Evolutionary conservation across 768 basidiomycete species (phyloP), one percentile per base, ranked within the genome.

Genomic region (Multifurca ochricompacta): DNA sequence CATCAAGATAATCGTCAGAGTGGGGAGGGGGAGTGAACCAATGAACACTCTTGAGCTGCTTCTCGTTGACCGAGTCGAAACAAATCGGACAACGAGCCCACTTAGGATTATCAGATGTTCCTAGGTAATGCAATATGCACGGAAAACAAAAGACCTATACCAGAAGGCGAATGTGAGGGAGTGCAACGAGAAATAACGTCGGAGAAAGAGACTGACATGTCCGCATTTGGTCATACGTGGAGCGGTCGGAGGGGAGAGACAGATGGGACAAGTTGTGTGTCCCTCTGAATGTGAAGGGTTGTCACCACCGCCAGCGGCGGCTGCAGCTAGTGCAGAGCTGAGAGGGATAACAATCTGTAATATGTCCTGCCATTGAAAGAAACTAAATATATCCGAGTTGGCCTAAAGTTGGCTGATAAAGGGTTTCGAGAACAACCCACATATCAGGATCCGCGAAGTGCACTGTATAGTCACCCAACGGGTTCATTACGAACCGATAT

Each of bases 381-480:
- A 93, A 64, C 93, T 96, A 56, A 5, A 10, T 0, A 11, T 31
- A 28, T 31, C 6, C 7, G 32, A 25, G 37, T 56, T 52, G 39
- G 19, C 49, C 42, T 56, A 41, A 55, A 31, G 46, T 37, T 37
- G 8, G 47, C 37, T 16, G 58, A 59, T 66, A 65, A 48, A 40
- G 32, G 32, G 31, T 39, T 16, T 32, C 30, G 27, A 45, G 32
- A 31, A 52, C 46, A 43, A 74, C 89, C 65, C 69, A 88, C 87
- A 98, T 94, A 70, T 99, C 96, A 31, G 96, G 92, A 69, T 97
- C 94, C 37, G 91, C 92, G 66, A 97, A 94, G 69, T 96, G 93
- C 6, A 88, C 94, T 16, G 93, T 91, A 66, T 96, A 94, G 61
- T 82, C 78, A n/a, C 90, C 88, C 36, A 76, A 82, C 2, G 95